phyloP scores from a whole-genome alignment of 1,139 yeast genomes.

The Protomyces inouyei region DNA sequence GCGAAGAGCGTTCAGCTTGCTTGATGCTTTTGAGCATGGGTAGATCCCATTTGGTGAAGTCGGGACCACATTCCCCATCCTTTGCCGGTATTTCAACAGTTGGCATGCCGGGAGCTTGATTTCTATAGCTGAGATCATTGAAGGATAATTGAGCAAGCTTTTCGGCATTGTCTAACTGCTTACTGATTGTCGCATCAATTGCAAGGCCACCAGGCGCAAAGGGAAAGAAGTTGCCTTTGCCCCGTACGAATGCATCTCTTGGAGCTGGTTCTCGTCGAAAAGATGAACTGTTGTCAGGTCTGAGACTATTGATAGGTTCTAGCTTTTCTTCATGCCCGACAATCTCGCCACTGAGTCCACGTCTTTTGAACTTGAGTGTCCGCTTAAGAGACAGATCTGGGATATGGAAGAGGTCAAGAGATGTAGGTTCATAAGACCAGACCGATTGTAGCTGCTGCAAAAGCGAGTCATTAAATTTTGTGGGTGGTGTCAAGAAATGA shows the following conservation, averaged over 20 bases:
- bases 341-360: conserved; percentile 70
- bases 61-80: conserved; percentile 15
- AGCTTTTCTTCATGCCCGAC: conserved; percentile 54
- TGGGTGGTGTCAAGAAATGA: not conserved
- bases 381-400: conserved; percentile 3
- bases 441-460: not conserved
- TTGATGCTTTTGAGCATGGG: conserved; percentile 7
- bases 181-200: not conserved
- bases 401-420: not conserved
- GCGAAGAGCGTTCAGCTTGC: conserved; percentile 18
- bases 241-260: conserved; percentile 58
- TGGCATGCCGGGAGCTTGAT: conserved; percentile 31
- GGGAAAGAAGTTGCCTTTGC: conserved; percentile 73
- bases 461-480: not conserved
- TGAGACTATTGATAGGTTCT: not conserved
- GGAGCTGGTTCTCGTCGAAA: conserved; percentile 59
- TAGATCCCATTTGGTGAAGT: conserved; percentile 27
- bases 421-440: not conserved
- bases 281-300: conserved; percentile 19
- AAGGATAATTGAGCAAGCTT: conserved; percentile 36
- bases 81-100: conserved; percentile 20
- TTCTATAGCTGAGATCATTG: conserved; percentile 35
- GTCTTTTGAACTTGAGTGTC: conserved; percentile 44
- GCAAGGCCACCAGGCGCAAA: conserved; percentile 85
- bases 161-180: not conserved